phyloP scores from a whole-genome alignment of 1,284 basidiomycete genomes.

The Trametes hirsuta region DNA sequence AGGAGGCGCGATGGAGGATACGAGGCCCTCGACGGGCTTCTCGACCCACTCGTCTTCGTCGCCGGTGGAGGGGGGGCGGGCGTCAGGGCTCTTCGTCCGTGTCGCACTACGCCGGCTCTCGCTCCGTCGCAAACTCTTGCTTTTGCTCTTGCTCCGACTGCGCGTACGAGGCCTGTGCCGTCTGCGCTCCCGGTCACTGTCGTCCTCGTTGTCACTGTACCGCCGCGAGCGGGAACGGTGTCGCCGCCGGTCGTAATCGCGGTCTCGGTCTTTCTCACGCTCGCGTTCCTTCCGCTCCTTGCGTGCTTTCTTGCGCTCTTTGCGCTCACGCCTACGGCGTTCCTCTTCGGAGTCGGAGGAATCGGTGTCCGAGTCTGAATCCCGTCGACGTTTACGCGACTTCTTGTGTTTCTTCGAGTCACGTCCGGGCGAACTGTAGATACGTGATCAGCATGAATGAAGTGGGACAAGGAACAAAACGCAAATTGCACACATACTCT shows the following conservation, averaged over 20 bases:
- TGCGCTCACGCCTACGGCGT: slow-evolving; percentile 55
- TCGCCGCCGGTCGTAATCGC: slow-evolving; percentile 27
- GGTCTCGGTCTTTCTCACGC: slow-evolving; percentile 41
- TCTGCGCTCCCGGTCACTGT: slow-evolving; percentile 41
- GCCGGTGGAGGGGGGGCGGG: slow-evolving; percentile 30
- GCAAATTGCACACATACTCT: slow-evolving; percentile 48
- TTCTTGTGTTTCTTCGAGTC: slow-evolving; percentile 56
- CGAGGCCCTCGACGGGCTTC: slow-evolving; percentile 44
- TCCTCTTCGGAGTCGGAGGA: slow-evolving; percentile 60
- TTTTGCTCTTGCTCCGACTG: slow-evolving; percentile 31
- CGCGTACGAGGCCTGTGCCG: slow-evolving; percentile 26
- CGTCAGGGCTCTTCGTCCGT: slow-evolving; percentile 35
- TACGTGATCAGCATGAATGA: neutral
- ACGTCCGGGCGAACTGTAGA: slow-evolving; percentile 53
- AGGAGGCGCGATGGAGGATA: slow-evolving; percentile 31
- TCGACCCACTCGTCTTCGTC: slow-evolving; percentile 78
- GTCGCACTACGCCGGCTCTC: slow-evolving; percentile 27
- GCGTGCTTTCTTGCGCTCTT: slow-evolving; percentile 59
- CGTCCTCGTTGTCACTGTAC: slow-evolving; percentile 42
- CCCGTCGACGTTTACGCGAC: slow-evolving; percentile 57
- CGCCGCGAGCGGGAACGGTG: slow-evolving; percentile 34
- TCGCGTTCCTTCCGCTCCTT: slow-evolving; percentile 50
- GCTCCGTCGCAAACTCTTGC: slow-evolving; percentile 25
- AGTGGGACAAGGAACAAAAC: neutral
- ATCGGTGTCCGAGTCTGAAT: slow-evolving; percentile 55